These are phyloP conservation scores for Russula emetica DNA, from an alignment of 768 basidiomycete genomes.

Conservation along the genomic window DNA sequence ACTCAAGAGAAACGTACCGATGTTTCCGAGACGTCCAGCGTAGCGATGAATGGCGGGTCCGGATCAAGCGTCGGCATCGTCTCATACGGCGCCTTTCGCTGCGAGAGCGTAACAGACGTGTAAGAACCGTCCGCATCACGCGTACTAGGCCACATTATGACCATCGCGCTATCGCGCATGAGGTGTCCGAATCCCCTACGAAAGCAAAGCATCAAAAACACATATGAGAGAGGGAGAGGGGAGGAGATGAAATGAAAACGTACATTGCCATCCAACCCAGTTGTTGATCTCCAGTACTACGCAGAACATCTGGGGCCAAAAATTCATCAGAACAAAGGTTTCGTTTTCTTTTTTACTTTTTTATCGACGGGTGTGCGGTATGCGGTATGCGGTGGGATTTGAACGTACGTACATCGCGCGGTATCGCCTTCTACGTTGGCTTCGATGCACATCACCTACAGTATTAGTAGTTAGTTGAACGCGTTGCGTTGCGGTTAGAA, in stretches of 20 bases:
- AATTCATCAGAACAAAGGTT: not conserved
- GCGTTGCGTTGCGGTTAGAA: too few relatives aligned
- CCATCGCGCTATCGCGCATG: slow-evolving; percentile 61
- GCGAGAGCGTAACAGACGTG: slow-evolving; percentile 54
- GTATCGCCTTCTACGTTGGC: slow-evolving; percentile 15
- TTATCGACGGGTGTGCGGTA: too few relatives aligned
- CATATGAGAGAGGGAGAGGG: not conserved
- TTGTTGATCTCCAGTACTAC: slow-evolving; percentile 17
- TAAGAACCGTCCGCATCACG: slow-evolving; percentile 40
- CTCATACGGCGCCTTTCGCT: slow-evolving; percentile 50
- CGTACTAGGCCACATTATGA: slow-evolving; percentile 72
- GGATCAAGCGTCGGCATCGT: slow-evolving; percentile 54
- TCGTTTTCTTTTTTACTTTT: too few relatives aligned
- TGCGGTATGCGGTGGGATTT: not conserved
- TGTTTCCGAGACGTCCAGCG: slow-evolving; percentile 34
- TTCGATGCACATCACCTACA: slow-evolving; percentile 25
- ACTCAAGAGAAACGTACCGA: slow-evolving; percentile 34
- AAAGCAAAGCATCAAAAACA: not conserved
- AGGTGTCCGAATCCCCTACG: slow-evolving; percentile 53
- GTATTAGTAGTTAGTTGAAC: not conserved
- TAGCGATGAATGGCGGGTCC: slow-evolving; percentile 51
- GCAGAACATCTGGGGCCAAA: slow-evolving; percentile 26
- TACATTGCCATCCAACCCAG: slow-evolving; percentile 33
- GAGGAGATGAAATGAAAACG: slow-evolving; percentile 4
- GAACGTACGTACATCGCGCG: slow-evolving; percentile 18